Base-by-base conservation (phyloP, 1,284 basidiomycete genomes). In the Termitomyces sp. region DNA sequence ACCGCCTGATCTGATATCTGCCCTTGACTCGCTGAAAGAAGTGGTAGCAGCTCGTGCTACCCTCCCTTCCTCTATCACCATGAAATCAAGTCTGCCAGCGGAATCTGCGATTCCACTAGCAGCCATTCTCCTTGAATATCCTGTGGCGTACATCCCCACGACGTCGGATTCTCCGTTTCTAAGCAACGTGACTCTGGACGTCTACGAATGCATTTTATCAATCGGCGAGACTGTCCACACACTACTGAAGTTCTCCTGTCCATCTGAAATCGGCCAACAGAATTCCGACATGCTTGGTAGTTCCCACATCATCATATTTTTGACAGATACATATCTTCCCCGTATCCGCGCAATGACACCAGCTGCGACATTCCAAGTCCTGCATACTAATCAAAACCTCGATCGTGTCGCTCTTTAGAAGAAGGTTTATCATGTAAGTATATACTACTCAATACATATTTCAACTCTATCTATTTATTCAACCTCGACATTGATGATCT, bases 401-500 rank as follows among this genome's bases (percentile, higher is more conserved):
- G 71, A 76, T 52, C 71, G 75, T 57, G 67, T 78, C 38, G 76
- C 71, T 24, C 62, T 77, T 34, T 78, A 62, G 61, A 8, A 38
- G 8, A n/a, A 24, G 24, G 24, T 39, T 34, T 5, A 15, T 44
- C 15, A n/a, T 41, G 17, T 24, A n/a, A n/a, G 15, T 36, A n/a
- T 49, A 52, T 24, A 50, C n/a, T 45, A 57, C 50, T 38, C 48
- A 42, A 78, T 42, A 34, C 30, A 61, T 28, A 39, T 36, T 33
- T 34, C 17, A 30, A 36, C 33, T 38, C 50, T 24, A 26, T 38
- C 50, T 24, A 26, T 42, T 39, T 45, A 65, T 28, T 88, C 84
- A 58, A 88, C 77, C 65, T 82, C 82, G 41, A 93, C 76, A 61
- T 90, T 92, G 65, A 85, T 75, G 62, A 95, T 94, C 69, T 90